These are phyloP conservation scores for Sporothrix curviconia DNA, from an alignment of 2,329 filamentous ascomycete species.

Conservation along the genomic window DNA sequence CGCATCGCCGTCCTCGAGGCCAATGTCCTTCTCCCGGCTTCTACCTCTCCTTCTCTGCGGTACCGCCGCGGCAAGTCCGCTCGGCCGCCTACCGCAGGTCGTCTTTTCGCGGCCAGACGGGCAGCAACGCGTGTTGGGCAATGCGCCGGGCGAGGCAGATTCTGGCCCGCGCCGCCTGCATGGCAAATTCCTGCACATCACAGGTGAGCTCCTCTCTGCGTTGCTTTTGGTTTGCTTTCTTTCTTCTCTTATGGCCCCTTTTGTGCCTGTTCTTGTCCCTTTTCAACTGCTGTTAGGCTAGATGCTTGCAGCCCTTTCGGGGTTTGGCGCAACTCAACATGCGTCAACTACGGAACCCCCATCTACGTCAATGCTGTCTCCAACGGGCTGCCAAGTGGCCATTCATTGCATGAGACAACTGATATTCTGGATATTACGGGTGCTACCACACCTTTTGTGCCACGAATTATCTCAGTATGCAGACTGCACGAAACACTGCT, in stretches of 20 bases:
- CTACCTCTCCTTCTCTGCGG: not conserved
- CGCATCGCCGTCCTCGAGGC: not conserved
- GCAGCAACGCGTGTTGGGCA: slow-evolving; percentile 20
- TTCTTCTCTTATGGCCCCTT: not conserved
- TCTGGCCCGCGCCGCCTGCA: slow-evolving; percentile 43
- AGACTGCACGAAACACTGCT: too few species aligned
- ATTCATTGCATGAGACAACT: too few species aligned
- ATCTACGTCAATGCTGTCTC: too few species aligned
- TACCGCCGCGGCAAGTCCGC: slow-evolving; percentile 23
- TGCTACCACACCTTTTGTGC: too few species aligned
- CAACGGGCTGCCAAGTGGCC: too few species aligned
- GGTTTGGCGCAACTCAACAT: too few species aligned
- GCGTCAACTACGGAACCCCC: too few species aligned
- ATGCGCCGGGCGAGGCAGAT: slow-evolving; percentile 10
- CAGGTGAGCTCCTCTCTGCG: slow-evolving; percentile 50
- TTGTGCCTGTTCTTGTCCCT: not conserved
- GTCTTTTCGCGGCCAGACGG: slow-evolving; percentile 4
- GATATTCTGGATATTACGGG: too few species aligned
- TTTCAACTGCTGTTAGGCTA: too few species aligned
- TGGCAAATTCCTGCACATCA: slow-evolving; percentile 81
- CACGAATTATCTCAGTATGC: too few species aligned
- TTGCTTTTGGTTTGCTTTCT: not conserved
- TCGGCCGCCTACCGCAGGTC: slow-evolving; percentile 14
- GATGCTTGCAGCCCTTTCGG: too few species aligned
- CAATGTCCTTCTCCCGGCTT: not conserved